phyloP scores from a whole-genome alignment of 208 protist genomes.

The Trypanosoma melophagium region DNA sequence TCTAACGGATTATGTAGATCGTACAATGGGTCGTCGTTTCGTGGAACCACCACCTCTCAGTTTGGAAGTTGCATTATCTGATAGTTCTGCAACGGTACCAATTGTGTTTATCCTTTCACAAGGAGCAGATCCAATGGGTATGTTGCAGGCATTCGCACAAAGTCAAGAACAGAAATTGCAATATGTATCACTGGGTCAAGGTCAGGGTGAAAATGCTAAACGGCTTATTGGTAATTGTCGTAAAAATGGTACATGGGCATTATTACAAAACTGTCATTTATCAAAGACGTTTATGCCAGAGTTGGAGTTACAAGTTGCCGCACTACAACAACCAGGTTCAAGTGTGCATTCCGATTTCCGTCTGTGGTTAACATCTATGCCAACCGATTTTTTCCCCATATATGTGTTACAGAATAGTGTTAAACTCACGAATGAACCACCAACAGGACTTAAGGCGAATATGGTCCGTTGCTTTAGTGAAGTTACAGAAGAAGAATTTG shows the following conservation, averaged over 20 bases:
- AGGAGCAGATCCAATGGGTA: constrained; percentile 95
- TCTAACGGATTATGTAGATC: constrained; percentile 85
- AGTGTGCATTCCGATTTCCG: constrained; percentile 92
- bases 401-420: constrained; percentile 97
- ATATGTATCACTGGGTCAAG: constrained; percentile 96
- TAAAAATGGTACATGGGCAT: constrained; percentile 92
- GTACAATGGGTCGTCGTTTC: constrained; percentile 90
- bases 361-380: constrained; percentile 98
- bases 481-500: constrained; percentile 86
- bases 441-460: constrained; percentile 95
- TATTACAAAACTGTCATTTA: constrained; percentile 97
- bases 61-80: constrained; percentile 80
- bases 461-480: constrained; percentile 93
- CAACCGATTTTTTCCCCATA: constrained; percentile 96
- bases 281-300: constrained; percentile 96
- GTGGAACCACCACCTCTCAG: constrained; percentile 94
- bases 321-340: constrained; percentile 44
- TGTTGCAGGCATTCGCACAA: constrained; percentile 91
- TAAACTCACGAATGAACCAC: constrained; percentile 98
- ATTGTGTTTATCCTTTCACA: constrained; percentile 98
- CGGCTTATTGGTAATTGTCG: constrained; percentile 91
- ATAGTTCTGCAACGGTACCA: constrained; percentile 87
- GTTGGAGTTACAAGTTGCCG: constrained; percentile 91
- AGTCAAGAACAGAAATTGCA: constrained; percentile 73
- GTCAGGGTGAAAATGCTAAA: constrained; percentile 95